Evolutionary conservation across 129 eudicot genomes (phyloP).

Genomic region (Arctium lappa): DNA sequence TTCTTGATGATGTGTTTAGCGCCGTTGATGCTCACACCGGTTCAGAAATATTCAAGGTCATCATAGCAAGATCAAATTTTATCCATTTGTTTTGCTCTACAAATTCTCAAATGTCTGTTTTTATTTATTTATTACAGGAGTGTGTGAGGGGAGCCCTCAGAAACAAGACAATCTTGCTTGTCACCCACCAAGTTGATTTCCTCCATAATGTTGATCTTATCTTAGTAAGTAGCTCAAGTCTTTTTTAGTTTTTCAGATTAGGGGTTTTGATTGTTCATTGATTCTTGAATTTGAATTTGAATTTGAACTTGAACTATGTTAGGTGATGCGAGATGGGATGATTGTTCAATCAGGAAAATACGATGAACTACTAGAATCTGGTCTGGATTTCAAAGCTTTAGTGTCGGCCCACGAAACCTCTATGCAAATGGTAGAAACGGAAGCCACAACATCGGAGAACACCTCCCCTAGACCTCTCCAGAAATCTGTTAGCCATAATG

Average conservation of each 20-base stretch:
- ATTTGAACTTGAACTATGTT: not conserved
- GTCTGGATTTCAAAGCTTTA: constrained; percentile 57
- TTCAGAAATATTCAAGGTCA: constrained; percentile 50
- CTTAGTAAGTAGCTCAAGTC: constrained; percentile 27
- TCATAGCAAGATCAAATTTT: not conserved
- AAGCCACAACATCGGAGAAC: constrained; percentile 15
- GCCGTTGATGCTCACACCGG: constrained; percentile 67
- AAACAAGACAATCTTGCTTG: constrained; percentile 53
- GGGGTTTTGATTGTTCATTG: not conserved
- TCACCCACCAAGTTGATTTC: constrained; percentile 67
- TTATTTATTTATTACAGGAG: constrained; percentile 28
- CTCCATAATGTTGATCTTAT: constrained; percentile 51
- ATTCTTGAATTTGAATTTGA: not conserved
- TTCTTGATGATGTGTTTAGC: constrained; percentile 58
- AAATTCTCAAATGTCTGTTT: constrained; percentile 5
- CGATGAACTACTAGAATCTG: constrained; percentile 50
- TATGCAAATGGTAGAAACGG: constrained; percentile 71
- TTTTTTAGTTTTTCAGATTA: not conserved
- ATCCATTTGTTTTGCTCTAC: not conserved
- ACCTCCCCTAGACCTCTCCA: constrained; percentile 39
- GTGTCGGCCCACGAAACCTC: constrained; percentile 78
- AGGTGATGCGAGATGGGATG: constrained; percentile 96
- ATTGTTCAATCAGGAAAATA: constrained; percentile 84
- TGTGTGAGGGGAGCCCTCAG: constrained; percentile 48
- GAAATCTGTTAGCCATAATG: constrained; percentile 28